These are phyloP conservation scores for Fusarium citri DNA, from an alignment of 2,329 filamentous ascomycete genomes.

Conservation along the genomic window DNA sequence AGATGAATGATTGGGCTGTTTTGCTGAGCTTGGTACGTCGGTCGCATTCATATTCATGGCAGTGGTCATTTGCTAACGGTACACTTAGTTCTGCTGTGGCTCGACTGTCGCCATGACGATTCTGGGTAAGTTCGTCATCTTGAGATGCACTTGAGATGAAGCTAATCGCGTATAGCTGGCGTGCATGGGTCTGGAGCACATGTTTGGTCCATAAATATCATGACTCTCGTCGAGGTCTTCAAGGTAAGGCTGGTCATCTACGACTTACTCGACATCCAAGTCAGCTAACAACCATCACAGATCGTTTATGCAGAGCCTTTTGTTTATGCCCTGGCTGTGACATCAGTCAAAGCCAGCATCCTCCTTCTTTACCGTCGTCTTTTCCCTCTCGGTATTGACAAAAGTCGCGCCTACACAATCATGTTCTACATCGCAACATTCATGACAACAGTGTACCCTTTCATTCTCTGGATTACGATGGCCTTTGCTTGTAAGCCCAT, in stretches of 20 bases:
- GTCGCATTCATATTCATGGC: rapidly evolving
- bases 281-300: background rate
- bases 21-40: slow-evolving; percentile 10
- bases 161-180: background rate
- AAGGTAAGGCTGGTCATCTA: background rate
- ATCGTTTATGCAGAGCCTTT: slow-evolving; percentile 18
- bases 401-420: slow-evolving; percentile 9
- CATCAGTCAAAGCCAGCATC: slow-evolving; percentile 22
- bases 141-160: rapidly evolving
- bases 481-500: slow-evolving; percentile 6
- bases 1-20: slow-evolving; percentile 20
- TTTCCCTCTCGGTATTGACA: slow-evolving; percentile 19
- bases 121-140: rapidly evolving
- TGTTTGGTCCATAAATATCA: slow-evolving; percentile 14
- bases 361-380: slow-evolving; percentile 21
- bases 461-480: slow-evolving; percentile 24
- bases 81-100: background rate
- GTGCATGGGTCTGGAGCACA: slow-evolving; percentile 11
- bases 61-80: rapidly evolving
- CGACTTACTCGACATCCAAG: rapidly evolving
- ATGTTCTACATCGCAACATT: slow-evolving; percentile 12
- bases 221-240: slow-evolving; percentile 9
- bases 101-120: slow-evolving; percentile 14
- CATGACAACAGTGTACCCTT: background rate
- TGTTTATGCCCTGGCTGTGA: slow-evolving; percentile 19